Evolutionary conservation across 345 rosid genomes (phyloP).

Genomic region (Eutrema yunnanense): DNA sequence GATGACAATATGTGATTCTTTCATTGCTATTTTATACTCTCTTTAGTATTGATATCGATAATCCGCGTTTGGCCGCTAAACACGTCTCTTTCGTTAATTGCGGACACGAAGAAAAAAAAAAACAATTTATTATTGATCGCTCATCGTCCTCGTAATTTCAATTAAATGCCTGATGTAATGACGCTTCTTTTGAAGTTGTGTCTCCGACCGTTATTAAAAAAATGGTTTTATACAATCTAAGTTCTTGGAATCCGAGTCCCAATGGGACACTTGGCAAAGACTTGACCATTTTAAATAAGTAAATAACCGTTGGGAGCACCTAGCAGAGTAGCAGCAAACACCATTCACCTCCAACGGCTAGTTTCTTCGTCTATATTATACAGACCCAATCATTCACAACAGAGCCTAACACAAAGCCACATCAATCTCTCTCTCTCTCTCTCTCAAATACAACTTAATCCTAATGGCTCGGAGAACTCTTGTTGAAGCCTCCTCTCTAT

Average conservation of each 20-base stretch:
- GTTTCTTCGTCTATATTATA: slow-evolving; percentile 22
- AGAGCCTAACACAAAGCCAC: neutral
- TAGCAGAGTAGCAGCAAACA: neutral
- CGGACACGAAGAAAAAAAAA: neutral
- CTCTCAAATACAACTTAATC: neutral
- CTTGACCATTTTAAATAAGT: neutral
- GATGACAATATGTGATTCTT: slow-evolving; percentile 18
- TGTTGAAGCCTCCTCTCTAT: slow-evolving; percentile 5
- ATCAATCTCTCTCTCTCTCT: neutral
- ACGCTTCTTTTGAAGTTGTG: neutral
- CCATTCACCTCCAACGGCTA: slow-evolving; percentile 38
- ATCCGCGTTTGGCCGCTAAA: neutral
- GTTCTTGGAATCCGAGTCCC: neutral
- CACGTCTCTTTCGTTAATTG: neutral
- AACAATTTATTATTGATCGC: neutral
- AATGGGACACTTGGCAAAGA: too few species aligned
- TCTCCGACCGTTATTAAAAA: slow-evolving; percentile 1
- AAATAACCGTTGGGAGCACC: slow-evolving; percentile 3
- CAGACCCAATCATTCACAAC: neutral
- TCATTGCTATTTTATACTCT: slow-evolving; percentile 7
- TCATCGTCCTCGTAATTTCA: neutral
- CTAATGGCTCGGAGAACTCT: slow-evolving; percentile 29
- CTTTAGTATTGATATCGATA: neutral
- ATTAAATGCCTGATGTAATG: neutral
- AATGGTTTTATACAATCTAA: neutral